Conservation (phyloP, 2,329 filamentous ascomycete species). For the Atkinsonella hypoxylon region DNA sequence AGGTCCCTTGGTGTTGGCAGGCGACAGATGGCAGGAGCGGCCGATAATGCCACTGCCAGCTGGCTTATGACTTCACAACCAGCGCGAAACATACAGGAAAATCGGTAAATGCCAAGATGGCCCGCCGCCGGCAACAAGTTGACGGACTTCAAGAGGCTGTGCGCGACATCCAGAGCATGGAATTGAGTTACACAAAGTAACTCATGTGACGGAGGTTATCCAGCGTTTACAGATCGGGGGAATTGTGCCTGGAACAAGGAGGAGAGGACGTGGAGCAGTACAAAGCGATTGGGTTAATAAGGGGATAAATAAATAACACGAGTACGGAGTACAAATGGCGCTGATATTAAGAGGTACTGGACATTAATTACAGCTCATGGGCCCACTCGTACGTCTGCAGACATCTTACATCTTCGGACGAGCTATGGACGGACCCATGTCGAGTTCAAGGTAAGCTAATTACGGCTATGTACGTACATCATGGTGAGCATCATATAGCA, state of each 20-base stretch:
- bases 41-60: not conserved
- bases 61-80: not conserved
- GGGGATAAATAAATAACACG: not conserved
- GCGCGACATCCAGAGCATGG: not conserved
- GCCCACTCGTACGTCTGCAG: no score
- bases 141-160: not conserved
- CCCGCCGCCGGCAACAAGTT: constrained; percentile 1
- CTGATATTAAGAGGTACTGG: no score
- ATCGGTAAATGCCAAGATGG: constrained; percentile 7
- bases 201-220: not conserved
- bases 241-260: not conserved
- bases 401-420: no score
- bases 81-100: not conserved
- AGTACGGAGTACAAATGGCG: no score
- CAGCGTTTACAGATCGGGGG: not conserved
- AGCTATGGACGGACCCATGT: no score
- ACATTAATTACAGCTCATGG: no score
- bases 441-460: no score
- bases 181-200: not conserved
- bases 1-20: not conserved
- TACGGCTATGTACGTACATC: no score
- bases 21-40: not conserved
- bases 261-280: not conserved
- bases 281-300: not conserved
- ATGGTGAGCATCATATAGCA: no score